A percentile compares a stretch with the other conserved stretches of the same genome.
phyloP scores from a whole-genome alignment of 1,284 basidiomycete genomes.

The Singerocomus rubriflavus region DNA sequence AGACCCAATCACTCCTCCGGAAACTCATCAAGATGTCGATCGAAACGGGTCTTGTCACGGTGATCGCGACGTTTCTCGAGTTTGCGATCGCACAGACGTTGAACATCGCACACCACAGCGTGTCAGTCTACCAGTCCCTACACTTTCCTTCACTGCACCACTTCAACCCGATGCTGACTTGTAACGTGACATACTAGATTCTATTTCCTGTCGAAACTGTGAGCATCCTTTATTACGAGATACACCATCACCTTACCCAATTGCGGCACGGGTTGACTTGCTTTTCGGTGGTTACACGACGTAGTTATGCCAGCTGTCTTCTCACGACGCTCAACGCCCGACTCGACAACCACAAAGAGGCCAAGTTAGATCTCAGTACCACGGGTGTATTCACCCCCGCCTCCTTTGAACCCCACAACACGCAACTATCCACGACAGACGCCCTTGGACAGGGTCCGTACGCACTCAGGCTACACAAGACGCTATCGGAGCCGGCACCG shows the following conservation, averaged over 20 bases:
- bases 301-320: constrained; percentile 1
- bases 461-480: neutral
- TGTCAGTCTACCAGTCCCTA: neutral
- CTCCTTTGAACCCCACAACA: neutral
- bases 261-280: neutral
- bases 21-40: constrained; percentile 16
- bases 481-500: neutral
- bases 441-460: neutral
- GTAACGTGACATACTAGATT: neutral
- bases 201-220: constrained; percentile 4
- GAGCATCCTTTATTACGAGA: neutral
- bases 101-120: constrained; percentile 8
- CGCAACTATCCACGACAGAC: neutral
- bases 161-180: neutral
- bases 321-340: constrained; percentile 3
- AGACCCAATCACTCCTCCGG: constrained; percentile 8
- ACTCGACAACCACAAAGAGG: neutral
- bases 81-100: constrained; percentile 7
- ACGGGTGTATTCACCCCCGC: no score
- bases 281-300: neutral
- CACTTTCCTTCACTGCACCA: neutral
- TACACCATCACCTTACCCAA: neutral
- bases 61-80: constrained; percentile 10
- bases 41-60: constrained; percentile 13
- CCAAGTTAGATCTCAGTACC: neutral